Evolutionary conservation across 2,329 filamentous ascomycete species (phyloP), one percentile per base, ranked within the genome.

Genomic region (Xylaria sp.): DNA sequence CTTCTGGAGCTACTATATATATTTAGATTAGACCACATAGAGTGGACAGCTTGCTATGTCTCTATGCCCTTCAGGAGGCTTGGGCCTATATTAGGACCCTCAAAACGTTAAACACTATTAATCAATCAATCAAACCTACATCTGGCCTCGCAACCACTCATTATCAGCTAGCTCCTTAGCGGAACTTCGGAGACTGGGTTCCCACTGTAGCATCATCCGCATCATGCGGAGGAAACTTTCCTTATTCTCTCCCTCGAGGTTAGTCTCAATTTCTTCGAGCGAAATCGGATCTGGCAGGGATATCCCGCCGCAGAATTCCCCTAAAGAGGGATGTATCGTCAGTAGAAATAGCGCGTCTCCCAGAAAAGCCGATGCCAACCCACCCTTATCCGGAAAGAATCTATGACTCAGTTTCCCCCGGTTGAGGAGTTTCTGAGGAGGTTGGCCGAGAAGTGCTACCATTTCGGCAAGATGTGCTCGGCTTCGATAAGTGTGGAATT

Each of bases 381-480:
- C 72, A 75, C 77, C 77, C 57, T 74, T 51, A 3, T 73, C 62
- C 0, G 75, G 72, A 52, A 80, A 81, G 68, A 79, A 81, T 47
- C 76, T 78, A 2, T 65, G 37, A 1, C 56, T 77, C 7, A 67
- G 56, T 4, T 69, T 66, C 1, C 76, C 77, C 10, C 49, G 69
- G 0, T 65, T 55, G 67, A 80, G 70, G 3, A 82, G 68, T 2
- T 62, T 65, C 1, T 66, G 54, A 1, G 80, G 78, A 1, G 80
- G 80, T 1, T 72, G 73, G 0, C 81, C 81, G 41, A 84, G 76
- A 3, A 84, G 67, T 4, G 65, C 72, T 13, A 81, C 76, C 2
- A 84, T 82, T 59, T 84, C 79, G 1, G 80, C 79, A 19, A 84
- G 77, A 67, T 82, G 81, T 0, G 79, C 79, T 54, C 78, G 73